Evolutionary conservation across 495 filamentous ascomycete genomes (phyloP).

Genomic region (Hamigera avellanea): DNA sequence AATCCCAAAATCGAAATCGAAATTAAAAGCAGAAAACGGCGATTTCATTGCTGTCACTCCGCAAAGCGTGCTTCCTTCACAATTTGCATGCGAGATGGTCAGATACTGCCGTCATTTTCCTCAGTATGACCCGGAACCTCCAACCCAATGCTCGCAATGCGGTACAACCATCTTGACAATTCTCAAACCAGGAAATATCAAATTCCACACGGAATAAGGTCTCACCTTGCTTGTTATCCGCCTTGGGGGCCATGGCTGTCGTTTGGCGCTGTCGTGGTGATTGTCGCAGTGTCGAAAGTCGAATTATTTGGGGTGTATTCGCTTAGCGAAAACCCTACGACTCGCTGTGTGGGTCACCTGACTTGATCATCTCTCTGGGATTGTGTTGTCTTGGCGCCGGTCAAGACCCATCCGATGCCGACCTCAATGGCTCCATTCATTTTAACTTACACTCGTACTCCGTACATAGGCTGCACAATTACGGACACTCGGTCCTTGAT

Average conservation of each 20-base stretch:
- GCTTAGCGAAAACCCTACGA: constrained; percentile 36
- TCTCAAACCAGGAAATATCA: constrained; percentile 8
- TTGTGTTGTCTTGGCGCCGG: too few species aligned
- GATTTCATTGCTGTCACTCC: neutral
- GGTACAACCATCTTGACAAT: constrained; percentile 19
- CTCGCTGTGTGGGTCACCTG: constrained; percentile 38
- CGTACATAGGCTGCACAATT: too few species aligned
- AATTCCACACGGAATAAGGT: constrained; percentile 9
- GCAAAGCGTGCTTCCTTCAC: neutral
- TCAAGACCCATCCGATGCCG: too few species aligned
- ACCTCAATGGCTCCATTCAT: too few species aligned
- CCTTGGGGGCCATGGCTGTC: constrained; percentile 64
- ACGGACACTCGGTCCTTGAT: too few species aligned
- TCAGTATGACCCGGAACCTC: neutral
- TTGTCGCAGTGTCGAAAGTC: constrained; percentile 32
- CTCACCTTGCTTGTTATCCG: constrained; percentile 58
- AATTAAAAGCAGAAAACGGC: neutral
- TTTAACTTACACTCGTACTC: too few species aligned
- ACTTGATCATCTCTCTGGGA: constrained; percentile 8
- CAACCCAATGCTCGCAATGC: neutral
- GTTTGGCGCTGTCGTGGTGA: constrained; percentile 40
- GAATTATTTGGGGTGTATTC: constrained; percentile 33
- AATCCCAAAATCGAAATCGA: constrained; percentile 8
- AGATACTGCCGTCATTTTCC: neutral
- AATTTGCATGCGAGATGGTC: neutral